Conservation (phyloP, 164 flowering plant genomes). For the Berberis thunbergii region DNA sequence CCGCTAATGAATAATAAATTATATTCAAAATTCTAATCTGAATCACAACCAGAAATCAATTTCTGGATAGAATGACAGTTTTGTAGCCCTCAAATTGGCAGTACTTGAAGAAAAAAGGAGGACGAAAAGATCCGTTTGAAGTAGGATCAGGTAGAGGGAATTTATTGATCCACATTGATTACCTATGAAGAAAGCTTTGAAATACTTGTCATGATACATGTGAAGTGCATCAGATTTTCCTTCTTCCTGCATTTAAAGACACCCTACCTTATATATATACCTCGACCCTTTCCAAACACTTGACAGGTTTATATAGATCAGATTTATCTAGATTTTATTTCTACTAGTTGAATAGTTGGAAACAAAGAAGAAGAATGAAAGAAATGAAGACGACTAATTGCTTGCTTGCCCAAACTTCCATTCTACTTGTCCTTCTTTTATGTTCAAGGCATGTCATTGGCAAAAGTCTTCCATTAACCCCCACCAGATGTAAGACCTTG, state of each 20-base stretch:
- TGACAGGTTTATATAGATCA: not conserved
- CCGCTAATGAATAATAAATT: too few relatives aligned
- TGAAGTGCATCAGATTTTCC: constrained; percentile 33
- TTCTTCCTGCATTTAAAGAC: constrained; percentile 25
- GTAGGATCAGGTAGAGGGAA: too few relatives aligned
- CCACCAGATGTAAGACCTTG: too few relatives aligned
- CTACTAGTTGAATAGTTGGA: not conserved
- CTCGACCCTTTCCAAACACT: not conserved
- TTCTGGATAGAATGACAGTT: too few relatives aligned
- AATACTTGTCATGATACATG: constrained; percentile 48
- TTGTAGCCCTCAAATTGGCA: not conserved
- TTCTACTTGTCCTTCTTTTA: constrained; percentile 19
- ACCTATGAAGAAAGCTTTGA: constrained; percentile 28
- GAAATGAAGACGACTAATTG: constrained; percentile 9
- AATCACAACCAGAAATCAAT: too few relatives aligned
- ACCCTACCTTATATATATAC: constrained; percentile 5
- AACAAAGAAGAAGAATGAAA: not conserved
- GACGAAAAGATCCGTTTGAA: not conserved
- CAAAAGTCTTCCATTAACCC: constrained; percentile 14
- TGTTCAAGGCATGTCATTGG: not conserved
- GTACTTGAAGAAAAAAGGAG: not conserved
- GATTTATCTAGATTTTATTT: not conserved
- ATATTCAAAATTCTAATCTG: too few relatives aligned
- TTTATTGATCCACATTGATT: not conserved
- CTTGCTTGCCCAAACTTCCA: constrained; percentile 6